Percentiles rank a stretch among this genome's conserved stretches.
phyloP scores from a whole-genome alignment of 495 filamentous ascomycete species.

The Penicillium crystallinum region DNA sequence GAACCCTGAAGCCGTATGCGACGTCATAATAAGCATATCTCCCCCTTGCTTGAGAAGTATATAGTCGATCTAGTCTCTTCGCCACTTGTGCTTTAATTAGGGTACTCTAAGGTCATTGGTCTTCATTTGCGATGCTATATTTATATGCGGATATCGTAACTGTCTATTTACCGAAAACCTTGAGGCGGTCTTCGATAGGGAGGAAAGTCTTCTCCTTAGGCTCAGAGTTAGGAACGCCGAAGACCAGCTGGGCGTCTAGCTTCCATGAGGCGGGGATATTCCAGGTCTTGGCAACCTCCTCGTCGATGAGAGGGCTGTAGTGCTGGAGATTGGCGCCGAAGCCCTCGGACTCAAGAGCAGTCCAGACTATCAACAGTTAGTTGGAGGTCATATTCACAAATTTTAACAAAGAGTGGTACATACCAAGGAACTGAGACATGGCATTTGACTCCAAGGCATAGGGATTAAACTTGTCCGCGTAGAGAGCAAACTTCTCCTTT shows the following conservation, averaged over 20 bases:
- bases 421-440: conserved; percentile 49
- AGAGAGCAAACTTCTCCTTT: conserved; percentile 42
- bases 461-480: conserved; percentile 46
- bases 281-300: conserved; percentile 37
- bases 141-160: not conserved
- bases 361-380: conserved; percentile 37
- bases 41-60: not conserved
- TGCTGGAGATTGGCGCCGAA: conserved; percentile 52
- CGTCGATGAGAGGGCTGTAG: conserved; percentile 49
- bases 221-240: conserved; percentile 35
- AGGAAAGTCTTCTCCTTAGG: conserved; percentile 35
- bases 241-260: conserved; percentile 49
- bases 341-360: conserved; percentile 45
- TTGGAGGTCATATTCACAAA: not conserved
- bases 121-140: conserved; percentile 6
- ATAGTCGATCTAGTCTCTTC: not conserved
- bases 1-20: too few relatives aligned
- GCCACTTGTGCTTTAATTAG: too few relatives aligned
- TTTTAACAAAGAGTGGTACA: not conserved
- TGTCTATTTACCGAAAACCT: conserved; percentile 37
- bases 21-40: not conserved
- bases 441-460: conserved; percentile 47
- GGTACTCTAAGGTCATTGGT: not conserved
- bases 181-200: conserved; percentile 39
- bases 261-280: conserved; percentile 41